These are phyloP conservation scores for Massarina eburnea DNA, from an alignment of 2,329 filamentous ascomycete species.

Conservation along the genomic window DNA sequence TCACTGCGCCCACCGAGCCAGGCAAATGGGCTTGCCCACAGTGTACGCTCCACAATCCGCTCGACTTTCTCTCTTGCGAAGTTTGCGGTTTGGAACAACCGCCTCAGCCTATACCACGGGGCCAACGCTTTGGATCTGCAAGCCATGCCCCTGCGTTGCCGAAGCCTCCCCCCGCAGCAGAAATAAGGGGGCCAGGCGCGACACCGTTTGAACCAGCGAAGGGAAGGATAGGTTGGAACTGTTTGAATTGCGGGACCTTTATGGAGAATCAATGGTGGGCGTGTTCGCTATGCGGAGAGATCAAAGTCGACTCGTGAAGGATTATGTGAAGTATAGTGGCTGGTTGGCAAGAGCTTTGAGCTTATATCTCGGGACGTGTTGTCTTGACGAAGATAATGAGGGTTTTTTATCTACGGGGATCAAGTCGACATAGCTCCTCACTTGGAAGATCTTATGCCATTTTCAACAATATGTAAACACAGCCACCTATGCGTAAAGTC, in stretches of 20 bases:
- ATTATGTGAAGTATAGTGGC: background rate
- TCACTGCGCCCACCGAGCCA: constrained; percentile 27
- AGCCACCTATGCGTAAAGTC: no score
- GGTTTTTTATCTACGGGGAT: no score
- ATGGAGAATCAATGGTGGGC: constrained; percentile 69
- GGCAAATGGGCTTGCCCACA: constrained; percentile 60
- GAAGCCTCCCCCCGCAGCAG: constrained; percentile 33
- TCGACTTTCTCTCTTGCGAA: constrained; percentile 62
- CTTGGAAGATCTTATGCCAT: no score
- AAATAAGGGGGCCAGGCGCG: constrained; percentile 29
- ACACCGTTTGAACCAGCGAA: constrained; percentile 47
- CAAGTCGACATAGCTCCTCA: no score
- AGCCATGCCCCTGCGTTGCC: constrained; percentile 28
- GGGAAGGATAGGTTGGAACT: constrained; percentile 61
- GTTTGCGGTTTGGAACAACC: constrained; percentile 61
- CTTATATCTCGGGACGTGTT: no score
- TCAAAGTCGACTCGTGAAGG: constrained; percentile 51
- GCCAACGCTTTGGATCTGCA: constrained; percentile 30
- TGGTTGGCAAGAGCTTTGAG: background rate
- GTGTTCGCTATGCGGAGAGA: constrained; percentile 60
- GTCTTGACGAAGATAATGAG: no score
- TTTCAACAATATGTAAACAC: no score
- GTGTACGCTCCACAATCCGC: constrained; percentile 64
- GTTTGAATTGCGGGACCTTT: constrained; percentile 59
- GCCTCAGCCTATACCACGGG: constrained; percentile 39